Conservation (phyloP, 768 basidiomycete species). For the Boletales sp. region DNA sequence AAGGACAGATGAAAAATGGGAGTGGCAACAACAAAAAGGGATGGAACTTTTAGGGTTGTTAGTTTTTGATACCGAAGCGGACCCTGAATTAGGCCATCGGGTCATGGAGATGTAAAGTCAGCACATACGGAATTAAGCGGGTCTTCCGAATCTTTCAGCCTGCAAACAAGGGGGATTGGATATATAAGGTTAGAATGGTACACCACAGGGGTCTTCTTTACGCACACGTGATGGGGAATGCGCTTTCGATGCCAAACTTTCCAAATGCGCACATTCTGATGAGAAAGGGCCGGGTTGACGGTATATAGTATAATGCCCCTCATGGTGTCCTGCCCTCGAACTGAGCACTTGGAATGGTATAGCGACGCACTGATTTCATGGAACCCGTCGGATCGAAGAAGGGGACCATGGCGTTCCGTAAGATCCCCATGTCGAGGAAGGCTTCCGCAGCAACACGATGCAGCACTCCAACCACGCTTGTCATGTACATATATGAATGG, state of each 20-base stretch:
- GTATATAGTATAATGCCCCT: constrained; percentile 7
- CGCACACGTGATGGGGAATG: constrained; percentile 2
- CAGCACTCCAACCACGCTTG: constrained; percentile 6
- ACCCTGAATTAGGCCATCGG: constrained; percentile 2
- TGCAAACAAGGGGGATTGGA: not conserved
- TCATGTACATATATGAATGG: not conserved
- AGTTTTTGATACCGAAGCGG: constrained; percentile 3
- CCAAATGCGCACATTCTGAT: constrained; percentile 17
- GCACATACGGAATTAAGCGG: constrained; percentile 3
- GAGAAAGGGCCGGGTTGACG: constrained; percentile 1
- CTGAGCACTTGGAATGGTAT: constrained; percentile 4
- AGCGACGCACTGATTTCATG: constrained; percentile 5
- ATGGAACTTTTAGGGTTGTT: constrained; percentile 10
- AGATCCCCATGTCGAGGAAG: constrained; percentile 3
- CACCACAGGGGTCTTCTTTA: constrained; percentile 4
- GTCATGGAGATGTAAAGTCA: not conserved
- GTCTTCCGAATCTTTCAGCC: constrained; percentile 1
- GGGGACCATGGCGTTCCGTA: not conserved
- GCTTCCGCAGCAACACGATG: constrained; percentile 2
- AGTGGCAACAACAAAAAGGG: constrained; percentile 4
- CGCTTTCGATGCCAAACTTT: constrained; percentile 26
- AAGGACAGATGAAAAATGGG: constrained; percentile 21
- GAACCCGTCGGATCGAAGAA: too few relatives aligned
- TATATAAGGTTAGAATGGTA: constrained; percentile 3
- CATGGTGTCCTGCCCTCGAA: constrained; percentile 24